phyloP scores from a whole-genome alignment of 805 yeast species.

The Ogataea trehaloabstinens region DNA sequence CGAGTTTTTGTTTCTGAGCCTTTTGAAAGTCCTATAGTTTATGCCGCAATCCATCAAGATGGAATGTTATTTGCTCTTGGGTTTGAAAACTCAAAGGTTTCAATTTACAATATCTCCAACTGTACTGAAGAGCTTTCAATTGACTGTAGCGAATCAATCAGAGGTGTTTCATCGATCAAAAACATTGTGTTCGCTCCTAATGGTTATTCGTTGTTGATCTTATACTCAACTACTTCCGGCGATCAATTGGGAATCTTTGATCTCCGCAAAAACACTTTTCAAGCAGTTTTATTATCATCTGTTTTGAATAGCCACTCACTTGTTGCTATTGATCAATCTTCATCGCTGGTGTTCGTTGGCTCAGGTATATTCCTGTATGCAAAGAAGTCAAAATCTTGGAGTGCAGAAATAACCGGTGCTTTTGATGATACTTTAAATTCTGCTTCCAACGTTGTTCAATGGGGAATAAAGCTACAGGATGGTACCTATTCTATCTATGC shows the following conservation, averaged over 20 bases:
- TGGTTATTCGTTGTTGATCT: conserved; percentile 55
- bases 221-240: conserved; percentile 7
- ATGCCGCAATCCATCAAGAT: conserved; percentile 35
- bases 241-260: conserved; percentile 21
- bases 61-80: conserved; percentile 40
- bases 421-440: not conserved
- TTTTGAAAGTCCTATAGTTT: conserved; percentile 5
- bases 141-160: conserved; percentile 5
- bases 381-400: conserved; percentile 25
- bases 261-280: conserved; percentile 21
- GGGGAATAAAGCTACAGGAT: not conserved
- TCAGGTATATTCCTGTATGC: conserved; percentile 14
- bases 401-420: conserved; percentile 2
- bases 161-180: conserved; percentile 20
- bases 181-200: conserved; percentile 55
- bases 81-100: conserved; percentile 29
- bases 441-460: not conserved
- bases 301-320: not conserved
- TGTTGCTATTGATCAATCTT: conserved; percentile 17
- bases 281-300: conserved; percentile 3
- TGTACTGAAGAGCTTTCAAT: conserved; percentile 37
- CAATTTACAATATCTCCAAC: conserved; percentile 39
- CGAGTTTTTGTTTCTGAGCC: conserved; percentile 7
- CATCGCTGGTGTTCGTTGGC: conserved; percentile 15
- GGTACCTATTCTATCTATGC: conserved; percentile 5